Evolutionary conservation across 2,329 filamentous ascomycete genomes (phyloP).

Genomic region (Anisogramma anomala): DNA sequence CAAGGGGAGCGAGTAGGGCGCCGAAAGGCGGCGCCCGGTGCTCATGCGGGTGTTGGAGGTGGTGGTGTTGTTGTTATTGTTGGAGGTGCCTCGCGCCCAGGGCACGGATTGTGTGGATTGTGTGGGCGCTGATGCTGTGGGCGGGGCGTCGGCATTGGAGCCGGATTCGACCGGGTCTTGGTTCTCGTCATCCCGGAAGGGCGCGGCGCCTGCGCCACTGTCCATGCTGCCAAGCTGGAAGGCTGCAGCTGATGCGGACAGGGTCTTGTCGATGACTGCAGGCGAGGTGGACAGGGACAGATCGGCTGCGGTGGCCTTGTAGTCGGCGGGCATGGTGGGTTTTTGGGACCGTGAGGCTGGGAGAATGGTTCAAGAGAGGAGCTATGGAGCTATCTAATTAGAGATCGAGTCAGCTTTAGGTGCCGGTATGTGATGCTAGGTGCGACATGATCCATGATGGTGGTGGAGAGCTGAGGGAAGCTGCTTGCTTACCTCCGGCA

Average conservation of each 20-base stretch:
- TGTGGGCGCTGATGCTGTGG: conserved; percentile 33
- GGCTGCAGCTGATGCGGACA: conserved; percentile 22
- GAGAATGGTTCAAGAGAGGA: background rate
- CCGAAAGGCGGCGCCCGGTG: conserved; percentile 31
- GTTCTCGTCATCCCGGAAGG: conserved; percentile 19
- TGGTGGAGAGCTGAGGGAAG: background rate
- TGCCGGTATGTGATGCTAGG: too few species aligned
- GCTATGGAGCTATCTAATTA: background rate
- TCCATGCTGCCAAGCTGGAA: conserved; percentile 17
- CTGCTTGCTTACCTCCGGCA: background rate
- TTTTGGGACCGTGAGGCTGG: background rate
- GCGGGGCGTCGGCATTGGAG: conserved; percentile 23
- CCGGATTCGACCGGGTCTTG: conserved; percentile 17
- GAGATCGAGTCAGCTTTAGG: background rate
- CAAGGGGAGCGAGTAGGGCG: conserved; percentile 22
- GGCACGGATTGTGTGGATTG: conserved; percentile 25
- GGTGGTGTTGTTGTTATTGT: conserved; percentile 13
- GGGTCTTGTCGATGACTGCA: conserved; percentile 10
- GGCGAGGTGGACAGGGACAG: conserved; percentile 32
- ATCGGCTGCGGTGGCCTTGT: conserved; percentile 37
- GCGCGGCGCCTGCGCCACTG: conserved; percentile 17
- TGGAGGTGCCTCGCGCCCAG: conserved; percentile 22
- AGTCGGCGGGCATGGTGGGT: conserved; percentile 37
- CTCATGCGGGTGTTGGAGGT: conserved; percentile 18
- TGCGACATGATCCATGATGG: too few species aligned